Base-by-base conservation (phyloP, 768 basidiomycete species). In the Lactarius indigo region DNA sequence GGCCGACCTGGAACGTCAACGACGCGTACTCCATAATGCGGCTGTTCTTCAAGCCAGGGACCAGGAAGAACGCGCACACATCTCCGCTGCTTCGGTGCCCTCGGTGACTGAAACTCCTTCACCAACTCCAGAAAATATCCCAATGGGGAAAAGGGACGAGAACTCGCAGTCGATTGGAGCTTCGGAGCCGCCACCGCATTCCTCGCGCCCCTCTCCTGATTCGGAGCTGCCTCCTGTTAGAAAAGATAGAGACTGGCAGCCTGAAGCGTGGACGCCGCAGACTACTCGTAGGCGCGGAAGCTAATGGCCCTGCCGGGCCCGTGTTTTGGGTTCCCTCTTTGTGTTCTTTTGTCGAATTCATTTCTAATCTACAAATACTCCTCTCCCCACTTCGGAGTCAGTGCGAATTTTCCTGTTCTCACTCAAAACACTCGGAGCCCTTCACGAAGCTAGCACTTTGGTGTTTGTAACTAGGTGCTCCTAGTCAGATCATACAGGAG, bases 221-320 rank as follows among this genome's bases (percentile, higher is more conserved):
- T 12, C 54, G 28, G 66, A 59, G n/a, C 18, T 68, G 28, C 58
- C 65, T 28, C 30, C 15, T 37, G 15, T 54, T 26, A 56, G 54
- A 54, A 44, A 41, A 42, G 68, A 70, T 28, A 59, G 23, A 58
- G 68, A 66, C 33, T 70, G 70, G 70, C 68, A 69, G 50, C 70
- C 70, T 13, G 62, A 69, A 33, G 13, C 64, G 30, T 70, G 68
- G 70, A 57, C 57, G 3, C 68, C 70, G 23, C 61, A 41, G 35
- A 31, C 68, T 12, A 28, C 30, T 18, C 64, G 59, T 2, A 62
- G 47, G 41, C 58, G 64, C 2, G 26, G 64, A 20, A 37, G 57
- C 23, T 68, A 39, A 62, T 18, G 2, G 42, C 17, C 28, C 15
- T 15, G 15, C 47, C 7, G 18, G 41, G 35, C 39, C 58, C 23